Conservation (phyloP, 2,329 filamentous ascomycete genomes). For the Alternaria triticimaculans region DNA sequence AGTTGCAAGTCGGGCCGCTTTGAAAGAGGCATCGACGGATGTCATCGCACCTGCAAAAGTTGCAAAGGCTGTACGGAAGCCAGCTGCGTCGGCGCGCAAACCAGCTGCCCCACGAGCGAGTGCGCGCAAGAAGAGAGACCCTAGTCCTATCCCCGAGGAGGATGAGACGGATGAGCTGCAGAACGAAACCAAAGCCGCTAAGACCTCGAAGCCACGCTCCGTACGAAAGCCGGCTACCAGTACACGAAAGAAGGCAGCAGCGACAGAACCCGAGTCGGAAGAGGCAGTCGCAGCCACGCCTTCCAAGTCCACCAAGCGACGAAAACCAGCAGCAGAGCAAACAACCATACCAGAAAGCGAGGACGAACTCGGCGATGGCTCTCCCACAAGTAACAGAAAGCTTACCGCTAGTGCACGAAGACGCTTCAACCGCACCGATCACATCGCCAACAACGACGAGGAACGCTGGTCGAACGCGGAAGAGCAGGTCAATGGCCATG, state of each 20-base stretch:
- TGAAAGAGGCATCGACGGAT: slow-evolving; percentile 19
- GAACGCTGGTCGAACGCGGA: slow-evolving; percentile 21
- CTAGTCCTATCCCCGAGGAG: slow-evolving; percentile 9
- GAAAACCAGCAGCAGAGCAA: slow-evolving; percentile 10
- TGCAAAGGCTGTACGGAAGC: slow-evolving; percentile 11
- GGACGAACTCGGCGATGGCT: slow-evolving; percentile 26
- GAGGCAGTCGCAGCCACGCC: slow-evolving; percentile 19
- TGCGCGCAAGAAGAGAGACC: slow-evolving; percentile 19
- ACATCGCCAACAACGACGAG: slow-evolving; percentile 32
- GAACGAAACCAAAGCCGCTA: not conserved
- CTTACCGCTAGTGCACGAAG: slow-evolving; percentile 28
- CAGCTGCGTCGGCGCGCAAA: slow-evolving; percentile 22
- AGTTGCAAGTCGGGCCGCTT: slow-evolving; percentile 20
- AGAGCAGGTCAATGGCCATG: slow-evolving; percentile 12
- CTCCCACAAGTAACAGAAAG: slow-evolving; percentile 21
- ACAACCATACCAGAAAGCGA: slow-evolving; percentile 25
- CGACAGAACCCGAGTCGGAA: slow-evolving; percentile 13
- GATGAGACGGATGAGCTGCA: slow-evolving; percentile 10
- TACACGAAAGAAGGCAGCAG: slow-evolving; percentile 9
- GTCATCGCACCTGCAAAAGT: slow-evolving; percentile 22
- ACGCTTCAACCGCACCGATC: slow-evolving; percentile 35
- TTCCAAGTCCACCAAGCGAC: slow-evolving; percentile 20
- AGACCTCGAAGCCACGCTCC: slow-evolving; percentile 14
- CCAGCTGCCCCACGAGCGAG: slow-evolving; percentile 13
- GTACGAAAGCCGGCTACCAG: slow-evolving; percentile 13